These are phyloP conservation scores for Rhynchospora breviuscula DNA, from an alignment of 176 grass and related monocot genomes.

Conservation along the genomic window DNA sequence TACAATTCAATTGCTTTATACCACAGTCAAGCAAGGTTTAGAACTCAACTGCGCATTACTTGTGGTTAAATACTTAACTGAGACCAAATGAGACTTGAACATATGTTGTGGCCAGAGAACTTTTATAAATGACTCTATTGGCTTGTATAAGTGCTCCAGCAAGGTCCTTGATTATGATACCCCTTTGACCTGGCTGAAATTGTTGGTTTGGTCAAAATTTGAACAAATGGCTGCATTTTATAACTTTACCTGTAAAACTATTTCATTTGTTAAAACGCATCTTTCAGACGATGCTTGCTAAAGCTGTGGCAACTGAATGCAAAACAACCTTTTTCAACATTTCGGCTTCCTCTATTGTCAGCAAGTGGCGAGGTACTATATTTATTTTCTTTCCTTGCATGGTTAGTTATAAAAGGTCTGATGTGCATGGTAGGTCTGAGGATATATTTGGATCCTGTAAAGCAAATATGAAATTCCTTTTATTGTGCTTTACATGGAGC, in stretches of 20 bases:
- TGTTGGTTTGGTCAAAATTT: neutral
- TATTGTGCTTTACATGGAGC: neutral
- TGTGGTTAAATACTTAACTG: no score
- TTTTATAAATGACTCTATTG: neutral
- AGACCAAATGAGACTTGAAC: neutral
- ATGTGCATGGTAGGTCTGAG: neutral
- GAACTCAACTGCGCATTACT: neutral
- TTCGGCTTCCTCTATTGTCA: constrained; percentile 92
- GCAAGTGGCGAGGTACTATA: constrained; percentile 80
- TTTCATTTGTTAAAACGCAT: constrained; percentile 21
- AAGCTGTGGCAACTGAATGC: constrained; percentile 96
- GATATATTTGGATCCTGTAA: neutral
- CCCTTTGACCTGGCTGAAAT: neutral
- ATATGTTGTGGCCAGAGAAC: neutral
- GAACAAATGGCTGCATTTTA: constrained; percentile 15
- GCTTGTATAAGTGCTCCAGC: neutral
- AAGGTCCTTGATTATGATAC: neutral
- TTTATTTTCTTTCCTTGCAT: constrained; percentile 15
- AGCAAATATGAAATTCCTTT: neutral
- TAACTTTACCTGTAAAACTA: neutral
- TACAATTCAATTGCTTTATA: neutral
- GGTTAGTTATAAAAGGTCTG: neutral
- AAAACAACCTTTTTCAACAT: constrained; percentile 98
- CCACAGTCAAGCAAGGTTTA: neutral
- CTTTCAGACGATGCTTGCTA: constrained; percentile 93